A percentile compares a stretch with the other conserved stretches of the same genome.
Conservation (phyloP, 768 basidiomycete genomes). For the Botryobasidium botryosum region DNA sequence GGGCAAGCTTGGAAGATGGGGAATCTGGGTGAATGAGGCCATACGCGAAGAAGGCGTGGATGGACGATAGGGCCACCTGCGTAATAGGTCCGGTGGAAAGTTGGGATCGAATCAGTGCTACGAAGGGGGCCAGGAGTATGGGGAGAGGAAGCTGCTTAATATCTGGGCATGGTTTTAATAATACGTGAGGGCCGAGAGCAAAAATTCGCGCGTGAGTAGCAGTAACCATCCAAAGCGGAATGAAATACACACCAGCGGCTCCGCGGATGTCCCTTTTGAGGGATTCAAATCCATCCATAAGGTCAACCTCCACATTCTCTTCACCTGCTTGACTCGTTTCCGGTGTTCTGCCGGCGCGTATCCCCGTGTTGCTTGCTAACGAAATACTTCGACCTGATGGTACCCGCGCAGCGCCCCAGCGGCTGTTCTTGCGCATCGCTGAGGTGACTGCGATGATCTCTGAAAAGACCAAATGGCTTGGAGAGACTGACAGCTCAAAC, state of each 20-base stretch:
- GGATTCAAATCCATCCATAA: constrained; percentile 81
- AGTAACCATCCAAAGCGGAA: neutral
- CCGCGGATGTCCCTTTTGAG: constrained; percentile 60
- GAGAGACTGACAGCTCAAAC: constrained; percentile 30
- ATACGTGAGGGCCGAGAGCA: neutral
- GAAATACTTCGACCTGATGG: constrained; percentile 14
- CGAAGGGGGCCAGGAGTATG: constrained; percentile 68
- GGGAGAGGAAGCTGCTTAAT: constrained; percentile 39
- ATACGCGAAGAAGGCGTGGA: constrained; percentile 77
- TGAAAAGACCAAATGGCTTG: constrained; percentile 66
- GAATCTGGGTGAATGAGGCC: constrained; percentile 47
- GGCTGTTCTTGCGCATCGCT: constrained; percentile 87
- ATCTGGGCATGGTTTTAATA: constrained; percentile 27
- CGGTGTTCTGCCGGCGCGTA: constrained; percentile 22
- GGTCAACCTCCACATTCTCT: constrained; percentile 55
- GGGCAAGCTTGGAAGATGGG: constrained; percentile 39
- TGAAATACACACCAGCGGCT: constrained; percentile 35
- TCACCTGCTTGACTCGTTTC: constrained; percentile 35
- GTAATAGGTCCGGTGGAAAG: constrained; percentile 95
- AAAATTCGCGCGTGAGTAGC: neutral
- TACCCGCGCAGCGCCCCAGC: constrained; percentile 20
- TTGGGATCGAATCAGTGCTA: constrained; percentile 82
- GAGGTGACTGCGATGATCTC: constrained; percentile 87
- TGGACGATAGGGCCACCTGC: constrained; percentile 73
- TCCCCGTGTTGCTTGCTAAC: constrained; percentile 56